Percentiles rank a stretch among this genome's conserved stretches.
phyloP scores from a whole-genome alignment of 495 filamentous ascomycete genomes.

The Penicillium turbatum region DNA sequence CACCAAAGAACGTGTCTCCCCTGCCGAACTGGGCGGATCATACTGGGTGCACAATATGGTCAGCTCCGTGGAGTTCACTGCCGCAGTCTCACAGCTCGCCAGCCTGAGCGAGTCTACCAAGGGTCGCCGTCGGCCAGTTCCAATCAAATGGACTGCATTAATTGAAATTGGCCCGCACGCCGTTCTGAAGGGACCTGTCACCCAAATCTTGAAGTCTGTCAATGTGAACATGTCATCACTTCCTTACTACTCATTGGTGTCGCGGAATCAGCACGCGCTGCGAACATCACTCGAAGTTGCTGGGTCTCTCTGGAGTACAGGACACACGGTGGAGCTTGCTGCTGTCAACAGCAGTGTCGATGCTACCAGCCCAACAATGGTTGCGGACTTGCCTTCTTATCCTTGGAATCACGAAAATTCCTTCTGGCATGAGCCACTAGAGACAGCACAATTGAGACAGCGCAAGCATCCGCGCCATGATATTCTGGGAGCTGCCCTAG shows the following conservation, averaged over 20 bases:
- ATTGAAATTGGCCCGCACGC: conserved; percentile 59
- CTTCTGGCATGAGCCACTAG: conserved; percentile 43
- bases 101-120: conserved; percentile 18
- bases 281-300: conserved; percentile 30
- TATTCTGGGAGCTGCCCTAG: conserved; percentile 36
- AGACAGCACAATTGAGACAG: conserved; percentile 30
- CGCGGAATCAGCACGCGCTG: conserved; percentile 31
- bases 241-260: conserved; percentile 33
- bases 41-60: conserved; percentile 47
- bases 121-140: conserved; percentile 17
- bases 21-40: conserved; percentile 17
- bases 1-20: conserved; percentile 21
- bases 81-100: conserved; percentile 24
- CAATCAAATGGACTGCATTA: conserved; percentile 15
- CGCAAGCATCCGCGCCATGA: conserved; percentile 32
- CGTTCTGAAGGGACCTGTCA: conserved; percentile 55
- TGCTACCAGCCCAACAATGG: neutral
- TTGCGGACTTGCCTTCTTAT: conserved; percentile 47
- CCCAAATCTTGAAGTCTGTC: conserved; percentile 48
- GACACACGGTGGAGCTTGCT: conserved; percentile 25
- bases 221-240: conserved; percentile 20
- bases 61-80: conserved; percentile 39
- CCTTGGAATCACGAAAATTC: conserved; percentile 36
- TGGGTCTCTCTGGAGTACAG: conserved; percentile 35
- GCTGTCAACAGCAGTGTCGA: conserved; percentile 18